phyloP scores from a whole-genome alignment of 495 filamentous ascomycete genomes.

The Penicillium malachiteum region DNA sequence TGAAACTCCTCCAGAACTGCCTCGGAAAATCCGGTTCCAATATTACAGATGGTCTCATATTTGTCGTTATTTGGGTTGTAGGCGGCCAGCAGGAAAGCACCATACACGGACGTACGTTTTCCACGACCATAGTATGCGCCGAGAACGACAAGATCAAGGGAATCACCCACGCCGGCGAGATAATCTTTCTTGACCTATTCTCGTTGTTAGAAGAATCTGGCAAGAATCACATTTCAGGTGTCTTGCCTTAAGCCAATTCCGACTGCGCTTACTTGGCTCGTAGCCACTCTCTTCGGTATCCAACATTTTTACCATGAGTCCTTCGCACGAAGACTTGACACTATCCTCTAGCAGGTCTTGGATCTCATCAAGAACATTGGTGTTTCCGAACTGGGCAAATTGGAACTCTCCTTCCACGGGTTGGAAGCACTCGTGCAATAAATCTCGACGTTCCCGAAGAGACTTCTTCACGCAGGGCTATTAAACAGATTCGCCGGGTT shows the following conservation, averaged over 20 bases:
- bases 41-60: conserved; percentile 97
- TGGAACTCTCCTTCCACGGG: conserved; percentile 84
- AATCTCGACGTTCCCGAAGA: conserved; percentile 77
- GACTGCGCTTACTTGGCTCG: conserved; percentile 90
- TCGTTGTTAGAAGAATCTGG: neutral
- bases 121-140: conserved; percentile 93
- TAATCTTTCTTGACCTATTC: conserved; percentile 93
- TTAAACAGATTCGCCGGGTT: conserved; percentile 2
- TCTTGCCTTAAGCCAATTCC: conserved; percentile 93
- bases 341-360: conserved; percentile 87
- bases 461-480: conserved; percentile 80
- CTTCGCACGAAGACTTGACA: conserved; percentile 93
- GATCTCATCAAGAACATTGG: conserved; percentile 88
- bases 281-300: conserved; percentile 89
- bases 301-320: conserved; percentile 98
- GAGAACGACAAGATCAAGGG: conserved; percentile 91
- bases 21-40: conserved; percentile 95
- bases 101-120: conserved; percentile 92
- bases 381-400: conserved; percentile 85
- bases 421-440: conserved; percentile 71
- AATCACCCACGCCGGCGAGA: conserved; percentile 87
- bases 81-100: conserved; percentile 91
- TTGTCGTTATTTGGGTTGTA: conserved; percentile 76
- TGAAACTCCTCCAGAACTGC: conserved; percentile 80
- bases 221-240: neutral